Conservation (phyloP, 441 rosid species). For the Aleurites moluccanus region DNA sequence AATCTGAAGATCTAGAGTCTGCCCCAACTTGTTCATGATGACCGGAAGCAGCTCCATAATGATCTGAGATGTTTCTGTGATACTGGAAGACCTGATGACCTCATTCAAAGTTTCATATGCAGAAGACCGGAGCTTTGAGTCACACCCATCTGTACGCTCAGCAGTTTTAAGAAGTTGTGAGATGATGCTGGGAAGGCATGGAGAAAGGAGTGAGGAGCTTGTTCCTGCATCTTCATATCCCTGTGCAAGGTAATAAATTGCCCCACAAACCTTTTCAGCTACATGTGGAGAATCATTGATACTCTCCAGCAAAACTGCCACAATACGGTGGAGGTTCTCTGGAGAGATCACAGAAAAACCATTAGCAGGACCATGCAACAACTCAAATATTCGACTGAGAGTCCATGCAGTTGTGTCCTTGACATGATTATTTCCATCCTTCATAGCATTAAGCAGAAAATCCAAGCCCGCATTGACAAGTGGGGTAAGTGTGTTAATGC, state of each 20-base stretch:
- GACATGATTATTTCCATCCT: conserved; percentile 81
- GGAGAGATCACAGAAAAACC: conserved; percentile 72
- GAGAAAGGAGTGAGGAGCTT: conserved; percentile 62
- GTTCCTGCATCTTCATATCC: conserved; percentile 83
- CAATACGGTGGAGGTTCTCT: conserved; percentile 60
- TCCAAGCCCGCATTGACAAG: conserved; percentile 74
- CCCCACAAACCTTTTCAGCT: conserved; percentile 94
- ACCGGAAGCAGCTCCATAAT: conserved; percentile 77
- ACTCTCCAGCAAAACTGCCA: conserved; percentile 70
- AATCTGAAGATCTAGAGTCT: conserved; percentile 74
- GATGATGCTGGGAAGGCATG: conserved; percentile 62
- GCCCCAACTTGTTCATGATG: conserved; percentile 69
- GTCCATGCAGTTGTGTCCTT: conserved; percentile 98
- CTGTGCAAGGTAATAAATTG: conserved; percentile 90
- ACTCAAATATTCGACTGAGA: conserved; percentile 87
- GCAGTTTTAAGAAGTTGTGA: conserved; percentile 65
- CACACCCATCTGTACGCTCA: conserved; percentile 77
- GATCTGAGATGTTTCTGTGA: conserved; percentile 58
- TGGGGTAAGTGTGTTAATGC: conserved; percentile 69
- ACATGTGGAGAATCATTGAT: conserved; percentile 86
- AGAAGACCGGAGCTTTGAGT: conserved; percentile 75
- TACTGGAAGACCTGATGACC: conserved; percentile 79
- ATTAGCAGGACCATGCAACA: conserved; percentile 74
- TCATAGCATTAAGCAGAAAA: conserved; percentile 80
- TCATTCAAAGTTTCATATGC: conserved; percentile 93